Evolutionary conservation across 78 protist genomes (phyloP).

Genomic region (Trichosphaerium sp.): DNA sequence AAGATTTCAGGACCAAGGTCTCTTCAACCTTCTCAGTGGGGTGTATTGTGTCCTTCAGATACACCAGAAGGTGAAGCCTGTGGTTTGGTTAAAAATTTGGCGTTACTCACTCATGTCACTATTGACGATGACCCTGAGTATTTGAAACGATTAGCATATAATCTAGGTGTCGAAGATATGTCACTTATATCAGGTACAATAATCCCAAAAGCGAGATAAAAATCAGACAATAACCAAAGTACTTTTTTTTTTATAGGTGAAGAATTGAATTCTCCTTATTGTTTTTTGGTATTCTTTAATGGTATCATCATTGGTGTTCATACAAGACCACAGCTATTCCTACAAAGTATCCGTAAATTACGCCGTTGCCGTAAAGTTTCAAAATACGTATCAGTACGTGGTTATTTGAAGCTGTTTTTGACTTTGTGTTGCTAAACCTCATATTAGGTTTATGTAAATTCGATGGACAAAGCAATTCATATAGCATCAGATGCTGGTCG

Average conservation of each 20-base stretch:
- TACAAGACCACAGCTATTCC: conserved; percentile 59
- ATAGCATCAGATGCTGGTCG: conserved; percentile 97
- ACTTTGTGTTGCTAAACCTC: too few species aligned
- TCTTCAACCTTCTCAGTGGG: conserved; percentile 97
- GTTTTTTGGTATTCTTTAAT: conserved; percentile 74
- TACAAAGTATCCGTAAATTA: conserved; percentile 38
- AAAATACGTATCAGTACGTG: too few species aligned
- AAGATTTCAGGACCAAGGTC: conserved; percentile 93
- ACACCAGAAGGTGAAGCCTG: conserved; percentile 99
- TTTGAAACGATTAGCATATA: conserved; percentile 33
- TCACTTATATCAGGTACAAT: neutral
- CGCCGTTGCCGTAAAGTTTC: conserved; percentile 66
- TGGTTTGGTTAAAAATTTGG: conserved; percentile 98
- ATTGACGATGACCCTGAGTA: conserved; percentile 69
- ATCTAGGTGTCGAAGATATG: conserved; percentile 81
- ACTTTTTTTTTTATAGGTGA: conserved; percentile 30
- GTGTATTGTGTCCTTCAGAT: conserved; percentile 98
- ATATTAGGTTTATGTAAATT: conserved; percentile 56
- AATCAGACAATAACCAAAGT: neutral
- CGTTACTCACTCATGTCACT: conserved; percentile 95
- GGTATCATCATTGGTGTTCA: conserved; percentile 92
- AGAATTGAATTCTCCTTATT: conserved; percentile 24
- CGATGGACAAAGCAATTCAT: conserved; percentile 43
- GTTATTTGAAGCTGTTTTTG: too few species aligned
- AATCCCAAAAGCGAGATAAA: neutral